phyloP scores from a whole-genome alignment of 352 stramenopile genomes.

The Pythium chondricola region DNA sequence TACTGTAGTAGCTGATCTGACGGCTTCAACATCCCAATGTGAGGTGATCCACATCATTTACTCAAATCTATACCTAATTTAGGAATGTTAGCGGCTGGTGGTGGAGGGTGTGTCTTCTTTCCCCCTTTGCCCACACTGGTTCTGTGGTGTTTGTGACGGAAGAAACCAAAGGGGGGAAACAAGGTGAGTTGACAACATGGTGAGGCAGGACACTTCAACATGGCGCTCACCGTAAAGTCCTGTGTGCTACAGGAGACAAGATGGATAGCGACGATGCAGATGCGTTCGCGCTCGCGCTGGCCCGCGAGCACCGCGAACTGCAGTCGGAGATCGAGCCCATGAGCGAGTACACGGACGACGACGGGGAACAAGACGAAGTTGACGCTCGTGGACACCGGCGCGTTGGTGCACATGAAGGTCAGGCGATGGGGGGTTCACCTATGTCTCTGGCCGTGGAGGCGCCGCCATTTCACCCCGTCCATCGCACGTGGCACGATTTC shows the following conservation, averaged over 20 bases:
- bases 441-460: conserved; percentile 30
- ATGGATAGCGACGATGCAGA: not conserved
- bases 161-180: not conserved
- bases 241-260: not conserved
- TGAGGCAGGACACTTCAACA: conserved; percentile 11
- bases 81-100: too few relatives aligned
- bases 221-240: not conserved
- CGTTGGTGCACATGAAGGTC: not conserved
- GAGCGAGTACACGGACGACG: not conserved
- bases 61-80: too few relatives aligned
- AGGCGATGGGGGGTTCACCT: too few relatives aligned
- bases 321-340: too few relatives aligned
- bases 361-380: not conserved
- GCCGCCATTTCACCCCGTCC: conserved; percentile 35
- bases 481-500: conserved; percentile 64
- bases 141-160: conserved; percentile 25
- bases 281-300: not conserved
- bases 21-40: too few relatives aligned
- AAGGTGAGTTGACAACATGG: not conserved
- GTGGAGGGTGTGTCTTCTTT: too few relatives aligned
- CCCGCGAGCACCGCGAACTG: too few relatives aligned
- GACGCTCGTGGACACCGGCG: not conserved
- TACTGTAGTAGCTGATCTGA: too few relatives aligned
- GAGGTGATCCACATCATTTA: too few relatives aligned
- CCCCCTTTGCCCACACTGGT: not conserved